phyloP scores from a whole-genome alignment of 441 rosid genomes.

The Eruca vesicaria region DNA sequence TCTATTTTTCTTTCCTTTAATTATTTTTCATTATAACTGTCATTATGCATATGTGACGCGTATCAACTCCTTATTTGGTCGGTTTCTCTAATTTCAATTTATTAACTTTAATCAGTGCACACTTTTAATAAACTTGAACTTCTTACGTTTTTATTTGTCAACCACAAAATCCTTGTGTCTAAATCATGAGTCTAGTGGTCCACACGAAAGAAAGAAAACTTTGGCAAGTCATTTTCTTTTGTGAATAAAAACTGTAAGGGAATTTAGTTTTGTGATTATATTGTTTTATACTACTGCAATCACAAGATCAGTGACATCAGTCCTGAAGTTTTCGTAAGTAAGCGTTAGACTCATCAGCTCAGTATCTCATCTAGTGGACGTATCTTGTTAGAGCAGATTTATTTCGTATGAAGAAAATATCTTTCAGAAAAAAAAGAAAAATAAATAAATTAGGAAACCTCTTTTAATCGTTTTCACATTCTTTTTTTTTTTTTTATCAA shows the following conservation, averaged over 20 bases:
- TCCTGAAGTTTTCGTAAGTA: not conserved
- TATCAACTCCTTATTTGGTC: not conserved
- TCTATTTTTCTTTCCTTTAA: slow-evolving; percentile 10
- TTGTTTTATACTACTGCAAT: not conserved
- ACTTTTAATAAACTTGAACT: not conserved
- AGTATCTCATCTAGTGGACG: not conserved
- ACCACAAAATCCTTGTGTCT: slow-evolving; percentile 2
- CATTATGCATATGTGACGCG: not conserved
- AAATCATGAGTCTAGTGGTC: not conserved
- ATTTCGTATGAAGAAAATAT: not conserved
- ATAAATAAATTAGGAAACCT: not conserved
- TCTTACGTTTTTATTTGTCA: not conserved
- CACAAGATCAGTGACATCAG: not conserved
- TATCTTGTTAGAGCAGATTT: not conserved
- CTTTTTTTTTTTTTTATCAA: too few species aligned
- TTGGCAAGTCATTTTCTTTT: not conserved
- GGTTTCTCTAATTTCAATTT: not conserved
- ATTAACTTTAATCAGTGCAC: not conserved
- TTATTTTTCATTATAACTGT: slow-evolving; percentile 5
- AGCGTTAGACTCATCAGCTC: not conserved
- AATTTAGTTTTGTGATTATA: not conserved
- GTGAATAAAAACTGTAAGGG: not conserved
- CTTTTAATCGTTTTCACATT: not conserved
- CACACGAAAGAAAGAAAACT: not conserved
- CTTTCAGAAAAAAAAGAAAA: too few species aligned